These are phyloP conservation scores for Pseudonitzschia multiseries DNA, from an alignment of 108 stramenopile species.

Conservation along the genomic window DNA sequence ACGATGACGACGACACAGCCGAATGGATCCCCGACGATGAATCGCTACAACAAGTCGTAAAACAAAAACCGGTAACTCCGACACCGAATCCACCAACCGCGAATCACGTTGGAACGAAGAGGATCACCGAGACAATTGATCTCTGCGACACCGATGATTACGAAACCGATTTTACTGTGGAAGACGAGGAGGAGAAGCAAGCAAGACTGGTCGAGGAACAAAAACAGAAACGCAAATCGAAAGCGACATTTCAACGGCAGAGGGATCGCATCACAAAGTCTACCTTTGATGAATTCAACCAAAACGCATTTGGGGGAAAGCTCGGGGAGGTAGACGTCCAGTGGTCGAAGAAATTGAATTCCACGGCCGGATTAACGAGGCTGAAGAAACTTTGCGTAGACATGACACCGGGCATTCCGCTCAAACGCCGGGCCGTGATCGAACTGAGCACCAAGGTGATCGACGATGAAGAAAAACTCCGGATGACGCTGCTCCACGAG, in stretches of 20 bases:
- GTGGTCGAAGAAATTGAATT: conserved; percentile 83
- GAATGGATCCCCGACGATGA: conserved; percentile 1
- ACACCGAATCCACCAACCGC: not conserved
- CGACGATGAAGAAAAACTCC: conserved; percentile 69
- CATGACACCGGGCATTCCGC: conserved; percentile 14
- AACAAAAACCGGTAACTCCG: not conserved
- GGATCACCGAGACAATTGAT: not conserved
- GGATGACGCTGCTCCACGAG: conserved; percentile 90
- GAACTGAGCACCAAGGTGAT: conserved; percentile 90
- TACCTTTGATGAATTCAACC: conserved; percentile 59
- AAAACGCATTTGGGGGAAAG: conserved; percentile 42
- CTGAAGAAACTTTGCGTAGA: conserved; percentile 17
- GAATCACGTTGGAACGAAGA: not conserved
- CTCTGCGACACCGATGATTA: conserved; percentile 3
- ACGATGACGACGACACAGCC: not conserved
- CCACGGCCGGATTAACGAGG: conserved; percentile 87
- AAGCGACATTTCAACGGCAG: conserved; percentile 44
- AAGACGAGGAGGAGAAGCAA: conserved; percentile 14
- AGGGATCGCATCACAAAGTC: conserved; percentile 46
- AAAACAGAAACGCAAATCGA: conserved; percentile 8
- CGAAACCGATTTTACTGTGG: not conserved
- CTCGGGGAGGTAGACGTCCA: conserved; percentile 44
- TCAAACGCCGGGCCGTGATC: conserved; percentile 52
- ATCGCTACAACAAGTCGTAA: not conserved
- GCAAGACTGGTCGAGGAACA: not conserved